Evolutionary conservation across 306 rosid species (phyloP), one percentile per base, ranked within the genome.

Genomic region (Echinosophora koreensis): DNA sequence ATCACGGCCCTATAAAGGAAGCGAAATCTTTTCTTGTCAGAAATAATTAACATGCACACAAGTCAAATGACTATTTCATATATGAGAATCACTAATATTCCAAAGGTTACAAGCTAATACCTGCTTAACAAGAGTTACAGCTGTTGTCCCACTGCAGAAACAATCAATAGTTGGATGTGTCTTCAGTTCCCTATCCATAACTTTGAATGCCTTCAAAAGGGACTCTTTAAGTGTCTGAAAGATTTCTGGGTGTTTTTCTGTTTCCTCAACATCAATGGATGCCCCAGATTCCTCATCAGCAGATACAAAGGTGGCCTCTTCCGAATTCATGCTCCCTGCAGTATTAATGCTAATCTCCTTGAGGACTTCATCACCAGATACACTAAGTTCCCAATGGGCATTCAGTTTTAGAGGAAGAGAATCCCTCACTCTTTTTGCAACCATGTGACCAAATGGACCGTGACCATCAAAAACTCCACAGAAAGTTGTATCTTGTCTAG

Each of bases 381-480:
- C 73, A 86, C 72, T 87, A 38, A 75, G 81, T 79, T 93, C 98
- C 99, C 97, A 96, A 70, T 91, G 89, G 27, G 97, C 80, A 80
- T 92, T 96, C 87, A 96, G 86, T 63, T 84, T 92, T 68, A 96
- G 84, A 73, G 99, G 99, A 77, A 96, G 97, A 69, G 93, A 87
- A 87, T 96, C 99, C 89, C 99, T 89, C 89, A 96, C 99, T 86
- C 86, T 92, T 86, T 89, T 96, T 0, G 99, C 99, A 68, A 96
- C 99, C 99, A 96, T 86, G 83, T 96, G 99, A 61, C 99, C 99
- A 71, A 18, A 96, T 0, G 99, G 99, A 58, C 99, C 99, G 8
- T 96, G 99, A 39, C 99, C 99, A 80, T 96, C 99, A 64, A 96
- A 96, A 83, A 96, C 99, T 46, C 99, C 99, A 73, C 99, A 96